Conservation (phyloP, 495 filamentous ascomycete genomes). For the Usnea hakonensis region DNA sequence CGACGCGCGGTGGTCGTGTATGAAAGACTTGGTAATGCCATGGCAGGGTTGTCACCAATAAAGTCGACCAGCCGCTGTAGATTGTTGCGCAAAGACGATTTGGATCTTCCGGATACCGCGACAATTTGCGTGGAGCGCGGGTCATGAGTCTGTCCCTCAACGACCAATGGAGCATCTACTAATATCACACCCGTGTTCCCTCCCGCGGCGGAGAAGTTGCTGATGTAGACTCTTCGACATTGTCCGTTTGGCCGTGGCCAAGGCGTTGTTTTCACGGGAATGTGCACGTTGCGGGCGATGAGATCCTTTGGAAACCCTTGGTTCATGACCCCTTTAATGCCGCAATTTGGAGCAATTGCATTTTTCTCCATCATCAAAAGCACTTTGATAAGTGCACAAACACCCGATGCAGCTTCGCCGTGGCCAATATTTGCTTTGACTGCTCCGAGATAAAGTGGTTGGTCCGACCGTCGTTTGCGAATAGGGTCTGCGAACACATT, state of each 20-base stretch:
- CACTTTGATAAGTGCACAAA: slow-evolving; percentile 75
- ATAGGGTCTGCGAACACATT: too few species aligned
- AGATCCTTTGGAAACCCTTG: slow-evolving; percentile 73
- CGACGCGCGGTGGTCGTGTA: slow-evolving; percentile 67
- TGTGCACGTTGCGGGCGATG: slow-evolving; percentile 66
- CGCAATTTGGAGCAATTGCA: slow-evolving; percentile 74
- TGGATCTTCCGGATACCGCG: slow-evolving; percentile 26
- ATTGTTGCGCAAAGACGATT: slow-evolving; percentile 30
- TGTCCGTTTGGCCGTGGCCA: slow-evolving; percentile 49
- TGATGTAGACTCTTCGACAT: slow-evolving; percentile 56
- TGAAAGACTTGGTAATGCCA: slow-evolving; percentile 45
- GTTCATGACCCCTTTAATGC: slow-evolving; percentile 80
- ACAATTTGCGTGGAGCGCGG: slow-evolving; percentile 39
- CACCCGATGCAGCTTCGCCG: slow-evolving; percentile 80
- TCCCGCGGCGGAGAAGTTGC: slow-evolving; percentile 64
- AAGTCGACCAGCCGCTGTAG: slow-evolving; percentile 31
- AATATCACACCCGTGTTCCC: slow-evolving; percentile 55
- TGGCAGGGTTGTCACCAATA: slow-evolving; percentile 44
- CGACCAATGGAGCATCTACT: slow-evolving; percentile 41
- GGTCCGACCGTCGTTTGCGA: slow-evolving; percentile 31
- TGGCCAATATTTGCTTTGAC: slow-evolving; percentile 88
- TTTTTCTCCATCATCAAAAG: slow-evolving; percentile 82
- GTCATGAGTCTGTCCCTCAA: slow-evolving; percentile 39
- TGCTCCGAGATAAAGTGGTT: slow-evolving; percentile 79
- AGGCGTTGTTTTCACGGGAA: slow-evolving; percentile 50